Evolutionary conservation across 108 stramenopile genomes (phyloP), one percentile per base, ranked within the genome.

Genomic region (Heterococcus sp.): DNA sequence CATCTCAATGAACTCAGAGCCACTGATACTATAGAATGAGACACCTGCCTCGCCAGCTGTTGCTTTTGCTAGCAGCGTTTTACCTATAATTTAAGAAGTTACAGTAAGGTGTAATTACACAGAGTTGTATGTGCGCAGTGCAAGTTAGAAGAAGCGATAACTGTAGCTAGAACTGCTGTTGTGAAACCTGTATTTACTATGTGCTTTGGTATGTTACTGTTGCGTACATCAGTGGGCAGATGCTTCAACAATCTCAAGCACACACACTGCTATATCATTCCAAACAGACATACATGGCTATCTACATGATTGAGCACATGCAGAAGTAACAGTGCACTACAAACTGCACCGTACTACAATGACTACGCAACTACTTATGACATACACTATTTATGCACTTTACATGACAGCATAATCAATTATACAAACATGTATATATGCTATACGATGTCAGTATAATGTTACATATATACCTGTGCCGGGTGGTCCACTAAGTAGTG

Each of bases 41-140:
- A 97, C 96, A 80, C 89, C 88, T 4, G 98, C 96, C 87, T 99
- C 98, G 3, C 98, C 98, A n/a, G 98, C 98, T 33, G 95, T 95
- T 26, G 98, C 98, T 89, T 97, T 96, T 65, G 98, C 98, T 33
- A 99, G 81, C 1, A 99, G 87, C 0, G 98, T 99, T 86, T 99
- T 99, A 30, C 98, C 97, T 71, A 58, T 3, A 2, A 1, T 5
- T 94, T 94, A 32, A 32, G 67, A 32, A 32, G 67, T 28, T 8
- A 28, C 73, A 21, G 33, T 32, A 1, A 28, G n/a, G 69, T 63
- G 0, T 2, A 2, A 33, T 28, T 64, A 35, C 33, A 3, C 11
- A 71, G 70, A 2, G 3, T 5, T 31, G 33, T 3, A 71, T 37
- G 11, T 68, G 32, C 26, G 32, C 28, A 68, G n/a, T n/a, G n/a